Evolutionary conservation across 2,329 filamentous ascomycete species (phyloP).

Genomic region (Aschersonia sp.): DNA sequence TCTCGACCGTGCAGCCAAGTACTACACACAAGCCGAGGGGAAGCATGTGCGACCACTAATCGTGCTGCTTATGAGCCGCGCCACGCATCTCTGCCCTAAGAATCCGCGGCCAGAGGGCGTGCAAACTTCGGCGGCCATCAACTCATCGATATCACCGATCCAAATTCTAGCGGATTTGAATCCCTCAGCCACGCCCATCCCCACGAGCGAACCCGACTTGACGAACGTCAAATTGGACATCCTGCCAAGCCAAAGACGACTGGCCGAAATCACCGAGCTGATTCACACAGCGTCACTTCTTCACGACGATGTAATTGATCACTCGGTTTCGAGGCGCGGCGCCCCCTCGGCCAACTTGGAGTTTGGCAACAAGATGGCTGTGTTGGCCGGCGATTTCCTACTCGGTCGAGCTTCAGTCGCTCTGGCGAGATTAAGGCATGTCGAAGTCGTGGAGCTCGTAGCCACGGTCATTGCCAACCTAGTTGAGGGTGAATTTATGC

Average conservation of each 20-base stretch:
- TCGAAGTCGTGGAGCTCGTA: conserved; percentile 86
- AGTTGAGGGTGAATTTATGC: conserved; percentile 99
- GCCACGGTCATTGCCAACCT: conserved; percentile 96
- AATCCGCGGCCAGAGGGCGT: conserved; percentile 19
- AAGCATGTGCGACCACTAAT: conserved; percentile 94
- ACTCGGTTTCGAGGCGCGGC: conserved; percentile 71
- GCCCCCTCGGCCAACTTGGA: conserved; percentile 81
- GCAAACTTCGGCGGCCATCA: conserved; percentile 31
- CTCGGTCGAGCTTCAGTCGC: conserved; percentile 88
- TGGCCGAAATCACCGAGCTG: conserved; percentile 93
- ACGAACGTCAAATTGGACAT: conserved; percentile 46
- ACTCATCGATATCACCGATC: conserved; percentile 39
- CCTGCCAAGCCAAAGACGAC: conserved; percentile 78
- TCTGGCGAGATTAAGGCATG: conserved; percentile 75
- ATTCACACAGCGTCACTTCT: conserved; percentile 95
- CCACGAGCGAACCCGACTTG: conserved; percentile 23
- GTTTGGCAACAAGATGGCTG: conserved; percentile 99
- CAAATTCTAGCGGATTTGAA: conserved; percentile 66
- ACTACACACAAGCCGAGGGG: conserved; percentile 92
- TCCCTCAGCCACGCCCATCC: conserved; percentile 38
- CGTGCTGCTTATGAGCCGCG: conserved; percentile 90
- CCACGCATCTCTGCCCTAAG: conserved; percentile 68
- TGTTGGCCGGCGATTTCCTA: conserved; percentile 92
- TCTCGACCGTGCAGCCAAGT: conserved; percentile 89
- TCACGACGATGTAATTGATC: conserved; percentile 97